Conservation (phyloP, 2,329 filamentous ascomycete species). For the Xylaria sp. region DNA sequence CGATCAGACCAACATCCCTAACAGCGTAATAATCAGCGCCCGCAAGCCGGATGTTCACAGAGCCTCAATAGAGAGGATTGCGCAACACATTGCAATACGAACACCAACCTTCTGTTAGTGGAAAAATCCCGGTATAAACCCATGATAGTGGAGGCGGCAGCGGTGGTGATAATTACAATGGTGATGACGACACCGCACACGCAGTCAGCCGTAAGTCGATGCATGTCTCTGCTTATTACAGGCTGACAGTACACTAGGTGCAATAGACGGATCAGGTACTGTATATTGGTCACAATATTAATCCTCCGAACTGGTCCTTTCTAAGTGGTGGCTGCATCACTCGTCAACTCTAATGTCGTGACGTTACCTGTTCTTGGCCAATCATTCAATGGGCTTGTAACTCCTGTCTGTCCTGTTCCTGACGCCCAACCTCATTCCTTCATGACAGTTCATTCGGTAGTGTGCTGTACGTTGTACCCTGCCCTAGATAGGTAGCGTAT, state of each 20-base stretch:
- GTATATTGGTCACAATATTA: slow-evolving; percentile 6
- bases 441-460: slow-evolving; percentile 14
- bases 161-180: neutral
- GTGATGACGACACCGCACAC: slow-evolving; percentile 16
- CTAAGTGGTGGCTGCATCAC: slow-evolving; percentile 18
- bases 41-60: slow-evolving; percentile 14
- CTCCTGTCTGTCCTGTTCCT: slow-evolving; percentile 8
- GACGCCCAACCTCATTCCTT: slow-evolving; percentile 17
- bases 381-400: slow-evolving; percentile 11
- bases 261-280: neutral
- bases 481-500: slow-evolving; percentile 9
- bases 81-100: slow-evolving; percentile 12
- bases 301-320: slow-evolving; percentile 11
- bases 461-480: neutral
- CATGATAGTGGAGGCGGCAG: neutral
- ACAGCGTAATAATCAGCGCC: slow-evolving; percentile 35
- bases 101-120: neutral
- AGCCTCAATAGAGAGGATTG: slow-evolving; percentile 28
- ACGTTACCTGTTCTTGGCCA: slow-evolving; percentile 10
- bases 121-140: neutral
- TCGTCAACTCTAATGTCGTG: neutral
- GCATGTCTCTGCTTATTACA: slow-evolving; percentile 13
- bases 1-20: slow-evolving; percentile 23
- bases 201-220: slow-evolving; percentile 9
- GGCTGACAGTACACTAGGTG: slow-evolving; percentile 10